Conservation (phyloP, 2,329 filamentous ascomycete species). For the Penicillium concentricum region DNA sequence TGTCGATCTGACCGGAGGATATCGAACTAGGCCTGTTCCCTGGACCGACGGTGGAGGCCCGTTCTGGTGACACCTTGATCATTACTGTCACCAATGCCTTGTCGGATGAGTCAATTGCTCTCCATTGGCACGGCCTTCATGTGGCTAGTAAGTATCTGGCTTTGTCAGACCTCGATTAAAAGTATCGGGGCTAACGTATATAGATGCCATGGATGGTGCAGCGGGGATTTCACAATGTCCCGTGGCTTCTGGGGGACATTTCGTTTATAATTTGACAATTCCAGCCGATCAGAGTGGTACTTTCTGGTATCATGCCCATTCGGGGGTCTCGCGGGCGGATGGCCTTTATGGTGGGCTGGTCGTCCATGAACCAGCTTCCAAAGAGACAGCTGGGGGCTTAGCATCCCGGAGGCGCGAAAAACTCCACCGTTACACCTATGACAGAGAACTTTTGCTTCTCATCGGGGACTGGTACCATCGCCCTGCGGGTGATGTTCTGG, state of each 20-base stretch:
- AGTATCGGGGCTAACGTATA: background rate
- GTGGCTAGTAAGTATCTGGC: conserved; percentile 33
- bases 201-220: conserved; percentile 65
- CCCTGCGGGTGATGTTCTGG: conserved; percentile 41
- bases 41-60: conserved; percentile 51
- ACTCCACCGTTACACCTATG: conserved; percentile 25
- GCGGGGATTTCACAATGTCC: conserved; percentile 65
- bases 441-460: conserved; percentile 47
- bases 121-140: conserved; percentile 52
- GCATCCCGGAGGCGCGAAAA: conserved; percentile 4
- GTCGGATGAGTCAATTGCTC: conserved; percentile 38
- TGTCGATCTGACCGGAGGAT: background rate
- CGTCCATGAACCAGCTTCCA: conserved; percentile 42
- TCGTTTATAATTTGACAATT: conserved; percentile 44
- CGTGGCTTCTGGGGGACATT: conserved; percentile 58
- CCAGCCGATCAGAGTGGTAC: conserved; percentile 43
- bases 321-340: conserved; percentile 44
- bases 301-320: conserved; percentile 53
- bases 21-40: conserved; percentile 41
- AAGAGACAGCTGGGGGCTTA: conserved; percentile 18
- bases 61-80: conserved; percentile 47
- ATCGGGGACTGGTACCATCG: conserved; percentile 54
- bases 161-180: background rate
- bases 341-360: conserved; percentile 51
- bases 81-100: conserved; percentile 47